Base-by-base conservation (phyloP, 257 asterid genomes). In the Parsonsia alboflavescens region DNA sequence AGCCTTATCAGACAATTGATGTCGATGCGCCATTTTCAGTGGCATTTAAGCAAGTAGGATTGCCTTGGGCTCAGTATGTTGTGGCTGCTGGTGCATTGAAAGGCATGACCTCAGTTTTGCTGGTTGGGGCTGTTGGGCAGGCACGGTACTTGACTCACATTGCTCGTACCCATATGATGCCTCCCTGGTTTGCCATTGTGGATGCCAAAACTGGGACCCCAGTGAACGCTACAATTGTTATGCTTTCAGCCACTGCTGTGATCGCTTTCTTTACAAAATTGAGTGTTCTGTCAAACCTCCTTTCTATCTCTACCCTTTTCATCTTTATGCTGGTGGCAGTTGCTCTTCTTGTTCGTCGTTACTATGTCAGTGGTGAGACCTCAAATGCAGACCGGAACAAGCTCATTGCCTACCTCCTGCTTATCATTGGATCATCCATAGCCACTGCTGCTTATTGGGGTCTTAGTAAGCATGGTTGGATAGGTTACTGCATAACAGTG, bases 101-200 rank as follows among this genome's bases (percentile, higher is more conserved):
- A 68, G 96, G 96, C 15, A 88, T 90, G 91, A 86, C 91, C 2
- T 84, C 96, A 0, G 90, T 84, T 17, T 79, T 90, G 69, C 83
- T 90, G 0, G 96, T 90, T 10, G 64, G 89, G 0, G 87, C 90
- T 0, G 92, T 90, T 15, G 96, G 93, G 7, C 93, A 88, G 75
- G 93, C 96, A 0, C 93, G 96, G 19, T 88, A 90, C 63, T 78
- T 90, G n/a, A 86, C 90, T 4, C 93, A 88, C 76, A 88, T 90
- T 17, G 87, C 92, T 1, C 89, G 96, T 8, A 83, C 93, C 0
- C 93, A 88, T 30, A 85, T 86, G 93, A 80, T 90, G 86, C 96
- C 93, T 19, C 93, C 96, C 0, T 88, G 93, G 96, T 85, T 90
- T n/a, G 90, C 89, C 1, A 77, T 80, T 56, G 93, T 90, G 6